These are phyloP conservation scores for Aspergillus aculeatus DNA, from an alignment of 2,329 filamentous ascomycete species.

Conservation along the genomic window DNA sequence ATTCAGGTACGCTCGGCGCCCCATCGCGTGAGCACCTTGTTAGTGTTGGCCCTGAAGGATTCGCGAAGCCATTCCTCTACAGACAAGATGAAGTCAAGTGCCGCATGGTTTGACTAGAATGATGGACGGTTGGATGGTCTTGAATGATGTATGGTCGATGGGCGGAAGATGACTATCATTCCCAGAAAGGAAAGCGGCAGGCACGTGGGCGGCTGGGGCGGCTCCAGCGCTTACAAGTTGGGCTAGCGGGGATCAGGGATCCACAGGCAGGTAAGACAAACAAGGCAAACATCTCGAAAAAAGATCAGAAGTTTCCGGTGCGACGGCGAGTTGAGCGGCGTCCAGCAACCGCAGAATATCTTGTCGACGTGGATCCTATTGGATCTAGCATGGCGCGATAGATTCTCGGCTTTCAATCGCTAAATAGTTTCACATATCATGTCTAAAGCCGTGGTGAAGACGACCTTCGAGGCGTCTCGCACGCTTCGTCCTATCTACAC, in stretches of 20 bases:
- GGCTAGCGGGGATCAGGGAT: conserved; percentile 31
- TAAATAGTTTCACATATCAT: conserved; percentile 24
- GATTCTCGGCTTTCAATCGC: not conserved
- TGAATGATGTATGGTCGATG: not conserved
- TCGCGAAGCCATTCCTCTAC: conserved; percentile 2
- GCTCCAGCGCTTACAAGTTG: conserved; percentile 20
- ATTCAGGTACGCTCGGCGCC: conserved; percentile 46
- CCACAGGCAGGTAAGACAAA: conserved; percentile 21
- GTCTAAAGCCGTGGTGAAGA: conserved; percentile 65
- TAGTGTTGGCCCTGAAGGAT: not conserved
- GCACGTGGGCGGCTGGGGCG: conserved; percentile 22
- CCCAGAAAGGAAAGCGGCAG: not conserved
- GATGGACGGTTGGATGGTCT: not conserved
- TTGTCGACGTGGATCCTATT: conserved; percentile 16
- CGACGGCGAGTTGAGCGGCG: conserved; percentile 13
- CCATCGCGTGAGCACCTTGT: conserved; percentile 32
- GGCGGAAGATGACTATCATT: not conserved
- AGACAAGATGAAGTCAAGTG: not conserved
- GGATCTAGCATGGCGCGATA: conserved; percentile 22
- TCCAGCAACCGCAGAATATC: conserved; percentile 14
- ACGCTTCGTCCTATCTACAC: conserved; percentile 93
- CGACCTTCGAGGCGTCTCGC: conserved; percentile 80
- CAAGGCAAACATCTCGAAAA: conserved; percentile 36
- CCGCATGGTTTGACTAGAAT: too few relatives aligned
- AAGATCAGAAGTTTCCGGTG: conserved; percentile 34